These are phyloP conservation scores for Chaetomiaceae sp. DNA, from an alignment of 2,329 filamentous ascomycete species.

Conservation along the genomic window DNA sequence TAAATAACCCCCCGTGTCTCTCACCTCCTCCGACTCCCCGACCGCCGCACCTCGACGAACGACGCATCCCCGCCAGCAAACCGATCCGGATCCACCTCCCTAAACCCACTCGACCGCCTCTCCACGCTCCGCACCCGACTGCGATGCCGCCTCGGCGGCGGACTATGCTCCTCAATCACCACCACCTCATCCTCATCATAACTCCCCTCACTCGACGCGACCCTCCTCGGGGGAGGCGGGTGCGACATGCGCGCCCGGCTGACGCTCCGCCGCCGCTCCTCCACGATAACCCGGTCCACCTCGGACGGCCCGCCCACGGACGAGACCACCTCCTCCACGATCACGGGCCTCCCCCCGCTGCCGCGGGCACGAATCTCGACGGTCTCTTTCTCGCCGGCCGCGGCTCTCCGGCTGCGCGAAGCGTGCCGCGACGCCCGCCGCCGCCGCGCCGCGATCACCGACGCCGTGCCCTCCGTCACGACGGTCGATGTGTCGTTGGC, in stretches of 20 bases:
- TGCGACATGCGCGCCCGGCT: slow-evolving; percentile 13
- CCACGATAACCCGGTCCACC: slow-evolving; percentile 29
- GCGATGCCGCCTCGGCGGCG: slow-evolving; percentile 25
- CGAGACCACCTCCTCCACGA: slow-evolving; percentile 25
- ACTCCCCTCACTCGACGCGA: slow-evolving; percentile 18
- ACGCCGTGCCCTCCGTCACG: slow-evolving; percentile 20
- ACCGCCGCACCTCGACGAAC: slow-evolving; percentile 28
- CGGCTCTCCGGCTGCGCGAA: too few species aligned
- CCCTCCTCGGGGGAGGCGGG: slow-evolving; percentile 24
- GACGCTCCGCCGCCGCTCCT: slow-evolving; percentile 26
- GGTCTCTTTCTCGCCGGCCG: slow-evolving; percentile 22
- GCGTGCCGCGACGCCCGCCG: not conserved
- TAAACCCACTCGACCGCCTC: slow-evolving; percentile 27
- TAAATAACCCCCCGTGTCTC: too few species aligned
- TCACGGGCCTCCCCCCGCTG: slow-evolving; percentile 20
- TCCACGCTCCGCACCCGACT: slow-evolving; percentile 27
- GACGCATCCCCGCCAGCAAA: slow-evolving; percentile 31
- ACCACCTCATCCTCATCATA: slow-evolving; percentile 33
- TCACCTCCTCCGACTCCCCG: slow-evolving; percentile 10
- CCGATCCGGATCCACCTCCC: slow-evolving; percentile 33
- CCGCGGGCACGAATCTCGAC: slow-evolving; percentile 28
- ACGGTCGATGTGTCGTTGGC: slow-evolving; percentile 18
- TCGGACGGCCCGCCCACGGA: slow-evolving; percentile 5
- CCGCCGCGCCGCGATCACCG: slow-evolving; percentile 15
- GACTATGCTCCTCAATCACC: slow-evolving; percentile 34